A percentile compares a stretch with the other conserved stretches of the same genome.
Evolutionary conservation across 176 grass and related monocot species (phyloP).

Genomic region (Phoenix roebelenii): DNA sequence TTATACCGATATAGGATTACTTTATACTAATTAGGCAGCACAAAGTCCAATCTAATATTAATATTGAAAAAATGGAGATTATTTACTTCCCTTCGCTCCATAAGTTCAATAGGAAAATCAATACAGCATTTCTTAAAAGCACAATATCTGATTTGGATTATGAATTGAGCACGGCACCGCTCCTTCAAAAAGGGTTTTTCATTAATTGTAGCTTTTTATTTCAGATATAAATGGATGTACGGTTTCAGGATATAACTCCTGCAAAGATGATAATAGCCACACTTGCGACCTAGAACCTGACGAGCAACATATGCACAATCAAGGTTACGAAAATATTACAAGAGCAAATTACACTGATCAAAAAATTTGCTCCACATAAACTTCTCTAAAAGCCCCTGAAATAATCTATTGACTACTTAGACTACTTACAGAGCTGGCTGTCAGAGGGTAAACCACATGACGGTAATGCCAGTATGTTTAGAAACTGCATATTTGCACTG

Average conservation of each 20-base stretch:
- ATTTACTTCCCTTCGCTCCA: too few species aligned
- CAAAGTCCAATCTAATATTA: too few species aligned
- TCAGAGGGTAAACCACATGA: neutral
- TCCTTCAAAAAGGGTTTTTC: too few species aligned
- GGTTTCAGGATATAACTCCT: conserved; percentile 25
- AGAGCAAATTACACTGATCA: conserved; percentile 29
- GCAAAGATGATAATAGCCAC: conserved; percentile 26
- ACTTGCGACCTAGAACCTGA: conserved; percentile 26
- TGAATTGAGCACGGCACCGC: too few species aligned
- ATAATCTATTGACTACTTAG: neutral
- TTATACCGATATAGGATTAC: too few species aligned
- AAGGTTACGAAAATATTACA: conserved; percentile 18
- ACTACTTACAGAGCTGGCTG: neutral
- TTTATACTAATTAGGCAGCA: too few species aligned
- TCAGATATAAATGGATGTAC: conserved; percentile 33
- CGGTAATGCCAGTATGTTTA: conserved; percentile 36
- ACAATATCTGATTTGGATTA: too few species aligned
- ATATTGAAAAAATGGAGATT: too few species aligned
- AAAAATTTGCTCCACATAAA: conserved; percentile 27
- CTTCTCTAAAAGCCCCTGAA: neutral
- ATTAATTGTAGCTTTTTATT: conserved; percentile 23
- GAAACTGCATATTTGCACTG: conserved; percentile 23
- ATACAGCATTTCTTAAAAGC: too few species aligned
- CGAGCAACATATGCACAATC: conserved; percentile 41
- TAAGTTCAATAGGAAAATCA: too few species aligned